Evolutionary conservation across 2,329 filamentous ascomycete species (phyloP).

Genomic region (Lecanicillium sp.): DNA sequence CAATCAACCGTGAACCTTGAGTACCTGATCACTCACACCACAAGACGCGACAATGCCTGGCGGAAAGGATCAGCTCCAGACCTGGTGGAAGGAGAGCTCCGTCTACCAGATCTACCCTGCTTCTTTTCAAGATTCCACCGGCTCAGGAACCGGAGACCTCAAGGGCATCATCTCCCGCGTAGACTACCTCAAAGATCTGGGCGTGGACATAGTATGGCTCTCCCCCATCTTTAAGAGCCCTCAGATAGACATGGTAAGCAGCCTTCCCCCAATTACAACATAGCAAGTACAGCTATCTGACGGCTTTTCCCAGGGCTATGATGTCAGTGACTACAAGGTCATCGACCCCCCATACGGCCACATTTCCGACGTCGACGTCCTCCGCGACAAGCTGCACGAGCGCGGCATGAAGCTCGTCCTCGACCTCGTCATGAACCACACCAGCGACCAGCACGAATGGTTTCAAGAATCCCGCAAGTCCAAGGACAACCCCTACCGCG

Average conservation of each 20-base stretch:
- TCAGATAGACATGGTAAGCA: constrained; percentile 52
- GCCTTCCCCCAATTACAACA: too few relatives aligned
- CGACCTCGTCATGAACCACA: constrained; percentile 70
- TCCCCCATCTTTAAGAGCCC: constrained; percentile 43
- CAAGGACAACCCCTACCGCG: constrained; percentile 44
- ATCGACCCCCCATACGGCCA: constrained; percentile 62
- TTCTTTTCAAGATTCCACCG: constrained; percentile 52
- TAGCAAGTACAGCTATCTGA: too few relatives aligned
- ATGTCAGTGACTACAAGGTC: constrained; percentile 59
- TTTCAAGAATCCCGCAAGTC: constrained; percentile 47
- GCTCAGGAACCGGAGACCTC: constrained; percentile 48
- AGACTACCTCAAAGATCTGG: constrained; percentile 46
- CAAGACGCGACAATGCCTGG: constrained; percentile 5
- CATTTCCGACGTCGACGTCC: constrained; percentile 55
- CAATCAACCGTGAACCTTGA: neutral
- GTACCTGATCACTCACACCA: neutral
- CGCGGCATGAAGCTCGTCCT: constrained; percentile 62
- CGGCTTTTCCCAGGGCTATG: constrained; percentile 60
- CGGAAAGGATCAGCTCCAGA: constrained; percentile 16
- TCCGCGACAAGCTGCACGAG: constrained; percentile 53
- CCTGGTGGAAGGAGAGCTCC: constrained; percentile 54
- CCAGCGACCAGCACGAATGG: constrained; percentile 49
- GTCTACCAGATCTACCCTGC: constrained; percentile 57
- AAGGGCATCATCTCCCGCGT: constrained; percentile 49
- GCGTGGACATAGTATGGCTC: constrained; percentile 52